A percentile compares a stretch with the other conserved stretches of the same genome.
These are phyloP conservation scores for Tripidium arundinaceum DNA, from an alignment of 202 grass and related monocot genomes.

Conservation along the genomic window DNA sequence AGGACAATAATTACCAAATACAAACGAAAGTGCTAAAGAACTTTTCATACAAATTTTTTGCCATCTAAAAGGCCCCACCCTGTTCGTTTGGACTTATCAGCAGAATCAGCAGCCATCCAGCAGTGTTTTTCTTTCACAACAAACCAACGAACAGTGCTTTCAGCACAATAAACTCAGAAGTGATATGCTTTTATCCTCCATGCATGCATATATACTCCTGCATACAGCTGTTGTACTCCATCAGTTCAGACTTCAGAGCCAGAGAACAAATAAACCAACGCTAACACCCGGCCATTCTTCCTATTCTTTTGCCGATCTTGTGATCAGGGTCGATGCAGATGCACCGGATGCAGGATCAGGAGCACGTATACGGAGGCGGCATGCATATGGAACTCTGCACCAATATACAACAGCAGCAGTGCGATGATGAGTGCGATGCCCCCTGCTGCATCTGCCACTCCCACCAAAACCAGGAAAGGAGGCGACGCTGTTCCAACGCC, in stretches of 20 bases:
- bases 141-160: too few species aligned
- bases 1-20: too few species aligned
- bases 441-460: background rate
- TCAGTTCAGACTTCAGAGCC: background rate
- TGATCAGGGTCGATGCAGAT: conserved; percentile 25
- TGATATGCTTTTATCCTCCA: too few species aligned
- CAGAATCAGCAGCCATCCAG: too few species aligned
- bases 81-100: too few species aligned
- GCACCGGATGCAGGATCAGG: conserved; percentile 14
- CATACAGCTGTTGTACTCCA: background rate
- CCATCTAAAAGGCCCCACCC: too few species aligned
- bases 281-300: background rate
- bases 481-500: conserved; percentile 15
- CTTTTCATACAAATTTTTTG: too few species aligned
- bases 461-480: conserved; percentile 33
- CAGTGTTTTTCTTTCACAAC: too few species aligned
- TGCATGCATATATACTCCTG: background rate
- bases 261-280: background rate
- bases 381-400: conserved; percentile 25
- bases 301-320: conserved; percentile 7
- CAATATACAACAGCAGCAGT: background rate
- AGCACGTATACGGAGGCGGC: conserved; percentile 11
- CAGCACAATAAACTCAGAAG: too few species aligned
- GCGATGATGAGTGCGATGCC: conserved; percentile 17
- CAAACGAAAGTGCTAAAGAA: too few species aligned